Evolutionary conservation across 2,329 filamentous ascomycete species (phyloP).

Genomic region (Ceratocystis lukuohia): DNA sequence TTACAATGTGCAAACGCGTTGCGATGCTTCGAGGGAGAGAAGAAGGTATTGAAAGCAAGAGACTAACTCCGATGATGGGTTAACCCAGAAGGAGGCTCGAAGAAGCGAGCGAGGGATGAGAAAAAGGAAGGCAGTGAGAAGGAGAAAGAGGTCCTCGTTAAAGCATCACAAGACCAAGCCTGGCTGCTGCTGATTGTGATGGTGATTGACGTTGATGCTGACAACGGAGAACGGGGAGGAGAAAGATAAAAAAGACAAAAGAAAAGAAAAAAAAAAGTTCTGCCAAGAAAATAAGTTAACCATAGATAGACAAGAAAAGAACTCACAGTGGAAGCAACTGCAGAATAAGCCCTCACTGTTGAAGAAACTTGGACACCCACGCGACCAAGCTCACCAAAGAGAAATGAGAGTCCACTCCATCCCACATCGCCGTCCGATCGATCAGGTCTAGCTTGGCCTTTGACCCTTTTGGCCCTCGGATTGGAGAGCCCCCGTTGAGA

Average conservation of each 20-base stretch:
- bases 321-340: background rate
- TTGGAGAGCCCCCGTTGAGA: background rate
- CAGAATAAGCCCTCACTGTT: background rate
- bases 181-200: background rate
- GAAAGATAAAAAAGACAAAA: slow-evolving; percentile 2
- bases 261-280: slow-evolving; percentile 3
- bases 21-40: slow-evolving; percentile 1
- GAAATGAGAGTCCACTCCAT: background rate
- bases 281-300: background rate
- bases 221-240: background rate
- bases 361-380: background rate
- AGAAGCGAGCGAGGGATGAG: background rate
- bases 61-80: background rate
- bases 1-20: background rate
- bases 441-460: background rate
- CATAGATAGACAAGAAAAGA: background rate
- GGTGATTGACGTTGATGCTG: background rate
- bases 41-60: slow-evolving; percentile 7
- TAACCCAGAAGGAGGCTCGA: background rate
- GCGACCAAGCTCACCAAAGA: background rate
- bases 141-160: background rate
- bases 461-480: no score
- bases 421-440: background rate
- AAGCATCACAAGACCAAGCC: background rate
- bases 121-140: background rate